These are phyloP conservation scores for Ministeria vibrans DNA, from an alignment of 78 protist genomes.

Conservation along the genomic window DNA sequence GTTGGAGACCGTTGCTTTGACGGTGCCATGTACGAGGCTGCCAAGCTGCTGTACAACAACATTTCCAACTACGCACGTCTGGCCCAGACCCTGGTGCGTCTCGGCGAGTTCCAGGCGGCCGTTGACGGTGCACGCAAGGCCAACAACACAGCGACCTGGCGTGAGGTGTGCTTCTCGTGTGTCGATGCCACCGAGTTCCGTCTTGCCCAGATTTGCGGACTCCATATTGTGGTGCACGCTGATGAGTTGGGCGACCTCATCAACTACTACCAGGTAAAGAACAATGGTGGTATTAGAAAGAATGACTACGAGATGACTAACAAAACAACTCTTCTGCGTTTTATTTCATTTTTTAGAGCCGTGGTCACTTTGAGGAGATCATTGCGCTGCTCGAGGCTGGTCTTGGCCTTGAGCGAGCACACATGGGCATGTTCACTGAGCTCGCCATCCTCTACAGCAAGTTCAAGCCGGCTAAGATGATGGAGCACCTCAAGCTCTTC, in stretches of 20 bases:
- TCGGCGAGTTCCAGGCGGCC: slow-evolving; percentile 86
- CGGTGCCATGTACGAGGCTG: slow-evolving; percentile 90
- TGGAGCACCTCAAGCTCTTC: slow-evolving; percentile 93
- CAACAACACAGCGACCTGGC: slow-evolving; percentile 89
- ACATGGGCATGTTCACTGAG: slow-evolving; percentile 97
- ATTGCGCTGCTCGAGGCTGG: slow-evolving; percentile 86
- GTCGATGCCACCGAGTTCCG: slow-evolving; percentile 93
- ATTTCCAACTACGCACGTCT: slow-evolving; percentile 84
- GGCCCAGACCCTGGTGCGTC: slow-evolving; percentile 85
- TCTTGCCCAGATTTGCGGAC: slow-evolving; percentile 95
- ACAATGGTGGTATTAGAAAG: too few species aligned
- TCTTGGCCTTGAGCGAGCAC: slow-evolving; percentile 89
- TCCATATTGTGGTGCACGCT: slow-evolving; percentile 86
- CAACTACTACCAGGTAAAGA: slow-evolving; percentile 75
- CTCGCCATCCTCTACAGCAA: slow-evolving; percentile 93
- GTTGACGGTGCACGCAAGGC: slow-evolving; percentile 99
- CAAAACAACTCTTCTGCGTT: too few species aligned
- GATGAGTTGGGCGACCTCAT: slow-evolving; percentile 88
- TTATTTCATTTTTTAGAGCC: too few species aligned
- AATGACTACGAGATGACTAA: too few species aligned
- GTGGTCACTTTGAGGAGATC: slow-evolving; percentile 88
- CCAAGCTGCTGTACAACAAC: slow-evolving; percentile 85
- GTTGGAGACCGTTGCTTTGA: slow-evolving; percentile 96
- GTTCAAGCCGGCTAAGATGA: slow-evolving; percentile 87
- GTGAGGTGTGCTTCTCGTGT: slow-evolving; percentile 93